These are phyloP conservation scores for Paramecium octaurelia DNA, from an alignment of 73 alveolate genomes.

Conservation along the genomic window DNA sequence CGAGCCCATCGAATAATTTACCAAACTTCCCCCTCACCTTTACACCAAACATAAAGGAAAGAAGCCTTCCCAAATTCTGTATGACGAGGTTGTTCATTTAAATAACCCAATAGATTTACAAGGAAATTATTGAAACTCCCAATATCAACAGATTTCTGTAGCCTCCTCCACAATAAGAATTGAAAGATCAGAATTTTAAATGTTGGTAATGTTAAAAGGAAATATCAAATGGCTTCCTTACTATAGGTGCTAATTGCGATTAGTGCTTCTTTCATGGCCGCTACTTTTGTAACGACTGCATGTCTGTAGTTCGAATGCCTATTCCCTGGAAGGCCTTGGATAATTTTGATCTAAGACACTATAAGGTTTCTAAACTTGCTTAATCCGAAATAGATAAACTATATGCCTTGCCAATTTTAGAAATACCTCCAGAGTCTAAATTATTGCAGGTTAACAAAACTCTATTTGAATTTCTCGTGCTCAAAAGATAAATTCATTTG, in stretches of 20 bases:
- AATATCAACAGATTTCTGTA: not conserved
- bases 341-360: constrained; percentile 29
- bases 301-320: constrained; percentile 50
- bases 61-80: constrained; percentile 22
- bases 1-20: not conserved
- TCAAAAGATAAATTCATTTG: constrained; percentile 51
- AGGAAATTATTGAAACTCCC: not conserved
- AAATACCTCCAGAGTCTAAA: not conserved
- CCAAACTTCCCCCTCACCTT: constrained; percentile 26
- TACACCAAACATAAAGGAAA: not conserved
- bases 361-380: constrained; percentile 56
- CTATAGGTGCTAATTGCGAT: constrained; percentile 48
- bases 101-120: not conserved
- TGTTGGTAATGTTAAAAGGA: constrained; percentile 20
- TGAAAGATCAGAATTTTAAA: constrained; percentile 14
- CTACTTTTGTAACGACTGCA: constrained; percentile 50
- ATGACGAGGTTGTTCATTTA: not conserved
- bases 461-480: constrained; percentile 42
- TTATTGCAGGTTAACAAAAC: not conserved
- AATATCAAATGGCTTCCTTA: constrained; percentile 21
- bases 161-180: not conserved
- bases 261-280: constrained; percentile 42
- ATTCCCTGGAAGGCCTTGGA: constrained; percentile 63
- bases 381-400: constrained; percentile 42
- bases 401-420: constrained; percentile 47